Evolutionary conservation across 2,329 filamentous ascomycete species (phyloP).

Genomic region (Lojkania enalia): DNA sequence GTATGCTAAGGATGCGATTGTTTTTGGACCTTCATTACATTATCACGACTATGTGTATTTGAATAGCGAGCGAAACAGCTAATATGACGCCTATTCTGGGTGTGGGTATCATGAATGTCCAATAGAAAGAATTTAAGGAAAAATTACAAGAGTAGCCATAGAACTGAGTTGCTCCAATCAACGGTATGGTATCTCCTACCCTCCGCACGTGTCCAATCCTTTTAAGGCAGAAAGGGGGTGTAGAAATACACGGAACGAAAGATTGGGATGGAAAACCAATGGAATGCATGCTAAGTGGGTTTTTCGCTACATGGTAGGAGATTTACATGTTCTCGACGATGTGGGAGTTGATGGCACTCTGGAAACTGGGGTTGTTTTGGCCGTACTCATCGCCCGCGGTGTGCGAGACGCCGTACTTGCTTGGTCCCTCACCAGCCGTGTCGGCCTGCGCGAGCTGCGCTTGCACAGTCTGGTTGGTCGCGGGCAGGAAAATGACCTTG

Average conservation of each 20-base stretch:
- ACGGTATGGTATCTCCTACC: too few species aligned
- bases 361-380: constrained; percentile 61
- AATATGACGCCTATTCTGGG: constrained; percentile 10
- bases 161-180: too few species aligned
- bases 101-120: constrained; percentile 13
- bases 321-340: constrained; percentile 81
- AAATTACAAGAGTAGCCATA: too few species aligned
- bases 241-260: too few species aligned
- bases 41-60: constrained; percentile 4
- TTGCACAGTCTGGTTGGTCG: constrained; percentile 55
- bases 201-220: too few species aligned
- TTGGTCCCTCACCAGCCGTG: constrained; percentile 59
- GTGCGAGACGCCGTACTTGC: constrained; percentile 44
- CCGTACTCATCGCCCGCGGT: constrained; percentile 40
- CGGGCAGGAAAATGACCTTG: constrained; percentile 80
- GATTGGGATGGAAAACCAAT: too few species aligned
- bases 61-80: constrained; percentile 7
- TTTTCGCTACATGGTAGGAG: too few species aligned
- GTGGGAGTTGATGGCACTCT: constrained; percentile 78
- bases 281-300: too few species aligned
- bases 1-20: background rate
- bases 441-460: constrained; percentile 55
- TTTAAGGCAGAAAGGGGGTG: too few species aligned
- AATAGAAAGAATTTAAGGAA: background rate
- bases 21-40: constrained; percentile 12